Percentiles rank a stretch among this genome's conserved stretches.
Conservation (phyloP, 345 rosid species). For the Camelina laxa region DNA sequence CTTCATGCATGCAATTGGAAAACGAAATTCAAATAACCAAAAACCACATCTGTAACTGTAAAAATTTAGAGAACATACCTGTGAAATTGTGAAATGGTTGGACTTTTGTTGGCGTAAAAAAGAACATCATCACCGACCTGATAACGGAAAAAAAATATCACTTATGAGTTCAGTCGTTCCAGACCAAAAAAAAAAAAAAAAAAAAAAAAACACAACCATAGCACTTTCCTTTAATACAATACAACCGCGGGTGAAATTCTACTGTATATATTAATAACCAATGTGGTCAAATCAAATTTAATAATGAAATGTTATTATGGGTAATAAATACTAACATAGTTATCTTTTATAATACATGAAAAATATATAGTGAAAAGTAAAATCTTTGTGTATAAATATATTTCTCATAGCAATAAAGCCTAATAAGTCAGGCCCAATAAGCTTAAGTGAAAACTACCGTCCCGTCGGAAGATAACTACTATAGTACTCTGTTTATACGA, state of each 20-base stretch:
- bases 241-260: too few species aligned
- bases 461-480: background rate
- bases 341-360: too few species aligned
- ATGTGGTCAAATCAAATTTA: background rate
- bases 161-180: too few species aligned
- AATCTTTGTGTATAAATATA: too few species aligned
- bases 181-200: too few species aligned
- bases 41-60: conserved; percentile 37
- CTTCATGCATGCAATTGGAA: background rate
- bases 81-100: conserved; percentile 68
- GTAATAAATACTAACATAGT: too few species aligned
- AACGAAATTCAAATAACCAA: background rate
- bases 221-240: too few species aligned
- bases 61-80: conserved; percentile 39
- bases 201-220: too few species aligned
- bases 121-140: conserved; percentile 59
- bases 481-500: background rate
- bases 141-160: too few species aligned
- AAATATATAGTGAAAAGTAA: too few species aligned
- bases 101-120: conserved; percentile 64
- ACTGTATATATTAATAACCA: too few species aligned
- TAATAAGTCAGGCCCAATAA: conserved; percentile 5
- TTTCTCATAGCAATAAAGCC: too few species aligned
- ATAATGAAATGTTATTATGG: background rate
- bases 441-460: background rate